Conservation (phyloP, 805 yeast genomes). For the Ogataea siamensis region DNA sequence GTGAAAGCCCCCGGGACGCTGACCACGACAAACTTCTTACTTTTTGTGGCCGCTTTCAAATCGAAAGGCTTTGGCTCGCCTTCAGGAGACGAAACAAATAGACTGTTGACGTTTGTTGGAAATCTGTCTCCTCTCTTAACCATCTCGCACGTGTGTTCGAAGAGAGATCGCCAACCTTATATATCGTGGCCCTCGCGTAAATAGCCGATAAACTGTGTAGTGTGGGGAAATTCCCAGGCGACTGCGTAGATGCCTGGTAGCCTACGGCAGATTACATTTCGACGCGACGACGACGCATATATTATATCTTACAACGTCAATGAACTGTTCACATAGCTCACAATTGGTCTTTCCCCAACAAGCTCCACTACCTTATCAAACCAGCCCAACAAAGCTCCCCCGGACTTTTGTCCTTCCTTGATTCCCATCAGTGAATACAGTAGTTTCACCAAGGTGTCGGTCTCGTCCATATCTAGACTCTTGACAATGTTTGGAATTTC, state of each 20-base stretch:
- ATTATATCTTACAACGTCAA: slow-evolving; percentile 9
- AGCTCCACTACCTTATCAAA: slow-evolving; percentile 82
- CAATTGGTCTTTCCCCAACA: slow-evolving; percentile 86
- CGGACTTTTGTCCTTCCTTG: slow-evolving; percentile 76
- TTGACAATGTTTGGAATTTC: slow-evolving; percentile 66
- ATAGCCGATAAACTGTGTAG: slow-evolving; percentile 9
- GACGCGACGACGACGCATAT: slow-evolving; percentile 11
- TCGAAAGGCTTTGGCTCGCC: slow-evolving; percentile 37
- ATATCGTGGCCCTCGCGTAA: slow-evolving; percentile 9
- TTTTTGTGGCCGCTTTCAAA: slow-evolving; percentile 32
- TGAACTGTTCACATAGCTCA: slow-evolving; percentile 61
- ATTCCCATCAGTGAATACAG: slow-evolving; percentile 82
- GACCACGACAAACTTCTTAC: slow-evolving; percentile 63
- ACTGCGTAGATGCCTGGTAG: not conserved
- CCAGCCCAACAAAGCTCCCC: slow-evolving; percentile 87
- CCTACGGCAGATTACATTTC: not conserved
- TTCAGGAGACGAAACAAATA: slow-evolving; percentile 36
- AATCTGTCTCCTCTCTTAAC: slow-evolving; percentile 33
- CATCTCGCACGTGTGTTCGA: slow-evolving; percentile 8
- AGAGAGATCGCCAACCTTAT: slow-evolving; percentile 4
- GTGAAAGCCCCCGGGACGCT: slow-evolving; percentile 88
- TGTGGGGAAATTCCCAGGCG: slow-evolving; percentile 1
- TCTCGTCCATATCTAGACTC: slow-evolving; percentile 59
- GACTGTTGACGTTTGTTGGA: slow-evolving; percentile 35
- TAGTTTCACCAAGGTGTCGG: slow-evolving; percentile 77